Percentiles rank a stretch among this genome's conserved stretches.
Evolutionary conservation across 306 rosid genomes (phyloP).

Genomic region (Benincasa hispida): DNA sequence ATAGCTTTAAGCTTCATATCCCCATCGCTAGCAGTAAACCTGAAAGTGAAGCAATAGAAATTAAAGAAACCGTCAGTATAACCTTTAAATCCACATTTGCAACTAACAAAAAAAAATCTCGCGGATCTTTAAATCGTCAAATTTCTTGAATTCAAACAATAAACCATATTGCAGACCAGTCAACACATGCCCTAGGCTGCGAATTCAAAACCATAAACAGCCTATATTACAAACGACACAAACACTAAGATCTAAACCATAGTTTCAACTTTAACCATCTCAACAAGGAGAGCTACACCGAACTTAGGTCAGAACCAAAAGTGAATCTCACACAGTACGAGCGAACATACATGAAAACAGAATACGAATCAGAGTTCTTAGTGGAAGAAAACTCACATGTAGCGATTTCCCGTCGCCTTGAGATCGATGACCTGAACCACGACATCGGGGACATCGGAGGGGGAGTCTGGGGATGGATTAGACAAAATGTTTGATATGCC

Average conservation of each 20-base stretch:
- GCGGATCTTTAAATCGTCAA: neutral
- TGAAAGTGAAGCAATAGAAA: constrained; percentile 1
- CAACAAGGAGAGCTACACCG: neutral
- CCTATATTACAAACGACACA: neutral
- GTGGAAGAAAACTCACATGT: constrained; percentile 26
- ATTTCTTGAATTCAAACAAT: neutral
- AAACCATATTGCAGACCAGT: neutral
- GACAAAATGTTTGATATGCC: constrained; percentile 49
- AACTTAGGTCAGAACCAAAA: neutral
- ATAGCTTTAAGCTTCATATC: constrained; percentile 50
- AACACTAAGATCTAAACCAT: neutral
- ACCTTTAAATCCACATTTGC: neutral
- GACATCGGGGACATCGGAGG: constrained; percentile 45
- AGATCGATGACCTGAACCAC: constrained; percentile 76
- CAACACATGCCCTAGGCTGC: neutral
- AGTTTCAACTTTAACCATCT: neutral
- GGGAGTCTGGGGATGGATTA: constrained; percentile 44
- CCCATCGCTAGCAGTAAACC: constrained; percentile 84
- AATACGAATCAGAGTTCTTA: neutral
- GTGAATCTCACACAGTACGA: neutral
- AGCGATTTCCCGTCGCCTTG: constrained; percentile 43
- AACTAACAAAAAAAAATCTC: neutral
- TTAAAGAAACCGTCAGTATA: neutral
- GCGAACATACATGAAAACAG: neutral
- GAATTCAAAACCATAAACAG: neutral